Base-by-base conservation (phyloP, 2,329 filamentous ascomycete species). In the Madurella fahalii region DNA sequence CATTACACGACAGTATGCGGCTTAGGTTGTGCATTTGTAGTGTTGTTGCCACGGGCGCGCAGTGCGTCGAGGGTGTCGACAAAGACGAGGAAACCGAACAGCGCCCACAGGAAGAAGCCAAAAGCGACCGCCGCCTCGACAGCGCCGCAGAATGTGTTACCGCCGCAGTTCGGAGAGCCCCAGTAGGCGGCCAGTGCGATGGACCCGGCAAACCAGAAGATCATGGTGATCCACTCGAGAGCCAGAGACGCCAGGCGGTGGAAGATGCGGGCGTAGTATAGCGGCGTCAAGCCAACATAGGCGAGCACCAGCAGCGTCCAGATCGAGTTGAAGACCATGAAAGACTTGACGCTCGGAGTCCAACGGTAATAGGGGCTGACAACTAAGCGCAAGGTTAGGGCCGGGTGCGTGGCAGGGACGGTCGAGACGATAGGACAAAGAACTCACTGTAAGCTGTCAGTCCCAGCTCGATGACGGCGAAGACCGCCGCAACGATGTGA, bases 121-220 rank as follows among this genome's bases (percentile, higher is more conserved):
- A 90, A 85, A 0, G 80, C 86, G 9, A 82, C 76, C 2, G 80
- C 83, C 4, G 85, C 85, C 71, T 87, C 82, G 9, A 80, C 72
- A 11, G 80, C 74, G 43, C 76, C 75, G 69, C 88, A 92, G 15
- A 74, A 76, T 16, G 70, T 73, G 41, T 76, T 74, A 47, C 71
- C 73, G 41, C 73, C 76, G 65, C 83, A 85, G 53, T 79, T 73
- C 9, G 67, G 71, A 0, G 81, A 73, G 15, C 80, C 77, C 50
- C 81, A 80, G 54, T 90, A 71, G 52, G 84, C 85, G 0, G 87
- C 90, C 11, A 92, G 71, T 0, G 90, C 89, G 61, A 95, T 85
- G 64, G 90, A 87, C 7, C 90, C 90, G 0, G 87, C 85, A 67
- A 96, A 94, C 91, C 91, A 96, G 76, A 95, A 95, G 53, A 95